Conservation (phyloP, 371 early-diverging fungal species). For the Umbelopsis sp. region DNA sequence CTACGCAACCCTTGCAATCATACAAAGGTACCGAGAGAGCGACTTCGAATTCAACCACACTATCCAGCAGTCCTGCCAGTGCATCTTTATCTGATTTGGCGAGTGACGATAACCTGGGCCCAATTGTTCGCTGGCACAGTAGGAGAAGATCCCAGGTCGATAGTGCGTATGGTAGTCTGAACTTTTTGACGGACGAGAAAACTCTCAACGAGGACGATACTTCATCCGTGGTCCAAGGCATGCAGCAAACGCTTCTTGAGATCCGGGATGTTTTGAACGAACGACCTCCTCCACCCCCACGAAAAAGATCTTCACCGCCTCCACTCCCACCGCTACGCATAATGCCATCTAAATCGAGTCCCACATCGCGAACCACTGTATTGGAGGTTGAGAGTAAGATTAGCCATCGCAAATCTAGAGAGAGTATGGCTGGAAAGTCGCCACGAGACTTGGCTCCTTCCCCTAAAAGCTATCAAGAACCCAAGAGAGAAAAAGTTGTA, state of each 20-base stretch:
- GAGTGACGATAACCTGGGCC: background rate
- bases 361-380: background rate
- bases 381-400: background rate
- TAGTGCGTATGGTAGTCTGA: slow-evolving; percentile 12
- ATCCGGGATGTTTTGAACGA: slow-evolving; percentile 7
- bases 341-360: slow-evolving; percentile 11
- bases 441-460: background rate
- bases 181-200: background rate
- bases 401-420: background rate
- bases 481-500: slow-evolving; percentile 43
- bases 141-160: background rate
- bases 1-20: background rate
- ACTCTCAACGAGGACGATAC: background rate
- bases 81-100: background rate
- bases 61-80: background rate
- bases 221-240: background rate
- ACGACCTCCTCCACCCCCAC: background rate
- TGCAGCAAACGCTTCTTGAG: slow-evolving; percentile 16
- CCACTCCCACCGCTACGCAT: slow-evolving; percentile 10
- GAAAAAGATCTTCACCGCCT: background rate
- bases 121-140: slow-evolving; percentile 9
- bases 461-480: background rate
- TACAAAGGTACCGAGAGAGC: background rate
- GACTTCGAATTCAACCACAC: background rate
- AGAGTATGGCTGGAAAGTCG: background rate